Conservation (phyloP, 148 eudicot species). For the Rhododendron molle region DNA sequence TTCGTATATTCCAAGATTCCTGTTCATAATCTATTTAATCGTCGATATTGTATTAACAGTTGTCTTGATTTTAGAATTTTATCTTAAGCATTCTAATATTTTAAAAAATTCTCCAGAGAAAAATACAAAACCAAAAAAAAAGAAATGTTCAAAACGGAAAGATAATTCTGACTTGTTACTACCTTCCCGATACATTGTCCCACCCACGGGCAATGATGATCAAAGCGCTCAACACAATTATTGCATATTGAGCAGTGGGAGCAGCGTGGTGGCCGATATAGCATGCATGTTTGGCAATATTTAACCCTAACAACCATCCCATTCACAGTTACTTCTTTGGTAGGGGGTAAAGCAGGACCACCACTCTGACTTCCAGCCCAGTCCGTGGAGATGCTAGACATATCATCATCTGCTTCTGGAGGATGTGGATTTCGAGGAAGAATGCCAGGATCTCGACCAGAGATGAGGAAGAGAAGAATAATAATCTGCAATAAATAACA, state of each 20-base stretch:
- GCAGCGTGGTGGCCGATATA: constrained; percentile 97
- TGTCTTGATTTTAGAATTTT: background rate
- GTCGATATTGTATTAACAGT: background rate
- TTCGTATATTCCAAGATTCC: background rate
- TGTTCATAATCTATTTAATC: background rate
- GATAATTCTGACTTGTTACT: constrained; percentile 14
- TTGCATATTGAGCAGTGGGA: constrained; percentile 99
- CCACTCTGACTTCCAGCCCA: constrained; percentile 54
- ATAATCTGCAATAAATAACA: constrained; percentile 50
- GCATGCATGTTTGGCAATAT: constrained; percentile 99
- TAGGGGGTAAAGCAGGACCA: constrained; percentile 80
- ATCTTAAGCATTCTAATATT: background rate
- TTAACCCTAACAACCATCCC: constrained; percentile 86
- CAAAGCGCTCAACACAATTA: constrained; percentile 96
- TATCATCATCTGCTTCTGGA: constrained; percentile 89
- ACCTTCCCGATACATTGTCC: constrained; percentile 99
- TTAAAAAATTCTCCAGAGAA: background rate
- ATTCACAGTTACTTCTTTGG: constrained; percentile 90
- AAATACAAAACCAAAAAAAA: background rate
- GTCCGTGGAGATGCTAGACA: background rate
- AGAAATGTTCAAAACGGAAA: background rate
- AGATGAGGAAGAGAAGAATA: constrained; percentile 71
- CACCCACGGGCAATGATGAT: constrained; percentile 99
- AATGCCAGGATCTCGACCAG: constrained; percentile 98
- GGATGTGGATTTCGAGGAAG: constrained; percentile 95